Base-by-base conservation (phyloP, 495 filamentous ascomycete genomes). In the Bombardia bombarda region DNA sequence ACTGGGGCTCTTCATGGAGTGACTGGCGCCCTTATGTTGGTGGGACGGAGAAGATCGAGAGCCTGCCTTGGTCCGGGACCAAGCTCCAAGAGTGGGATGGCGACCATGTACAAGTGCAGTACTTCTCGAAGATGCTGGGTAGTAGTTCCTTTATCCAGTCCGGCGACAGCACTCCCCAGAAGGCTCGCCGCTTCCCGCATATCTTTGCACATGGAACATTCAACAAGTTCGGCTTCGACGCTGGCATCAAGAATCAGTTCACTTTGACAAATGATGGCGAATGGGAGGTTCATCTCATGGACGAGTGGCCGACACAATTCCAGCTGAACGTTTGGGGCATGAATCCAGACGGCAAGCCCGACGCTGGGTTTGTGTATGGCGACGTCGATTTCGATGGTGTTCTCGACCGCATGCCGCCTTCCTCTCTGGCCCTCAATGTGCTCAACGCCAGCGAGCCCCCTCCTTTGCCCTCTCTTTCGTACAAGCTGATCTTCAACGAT, bases 141-240 rank as follows among this genome's bases (percentile, higher is more conserved):
- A 82, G 78, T 20, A 84, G 80, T 54, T 68, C 73, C 46, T 78
- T 82, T 45, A 47, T 74, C 2, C 80, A 83, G 52, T 69, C 79
- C 43, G 80, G 76, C 28, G 82, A 84, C 51, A 69, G 61, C 52
- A 59, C 33, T 2, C 40, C 46, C 6, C 45, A 59, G 23, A 43
- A 45, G 19, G 64, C 61, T 1, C 66, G 81, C 16, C 74, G 79
- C 3, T 85, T 78, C 45, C 82, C 82, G 6, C 79, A 85, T 53
- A 52, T 85, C 2, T 84, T 75, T 50, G 68, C 79, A 41, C 74
- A 83, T 28, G 82, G 82, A 0, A 64, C 70, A 3, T 84, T 75
- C 54, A 85, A 85, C 45, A 62, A 77, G 35, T 85, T 76, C 39
- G 79, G 82, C 23, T 84, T 74, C 53, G 82, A 85, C 59, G 66